phyloP scores from a whole-genome alignment of 2,329 filamentous ascomycete species.

The Neoarthrinium moseri region DNA sequence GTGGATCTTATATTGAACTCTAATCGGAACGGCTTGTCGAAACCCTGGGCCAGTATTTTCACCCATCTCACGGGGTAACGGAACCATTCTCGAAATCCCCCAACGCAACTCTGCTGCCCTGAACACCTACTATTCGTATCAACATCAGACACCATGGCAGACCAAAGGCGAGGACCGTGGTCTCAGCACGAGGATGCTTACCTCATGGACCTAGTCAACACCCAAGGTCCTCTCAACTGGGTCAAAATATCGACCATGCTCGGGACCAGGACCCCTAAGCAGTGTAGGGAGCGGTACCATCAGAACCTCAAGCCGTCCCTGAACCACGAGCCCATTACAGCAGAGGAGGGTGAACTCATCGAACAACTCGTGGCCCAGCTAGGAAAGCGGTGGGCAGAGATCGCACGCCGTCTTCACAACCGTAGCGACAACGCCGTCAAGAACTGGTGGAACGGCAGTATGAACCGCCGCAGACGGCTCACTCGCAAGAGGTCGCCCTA shows the following conservation, averaged over 20 bases:
- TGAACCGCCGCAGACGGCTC: constrained; percentile 71
- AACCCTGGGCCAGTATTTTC: no score
- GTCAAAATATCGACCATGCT: constrained; percentile 79
- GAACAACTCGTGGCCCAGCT: constrained; percentile 73
- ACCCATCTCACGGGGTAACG: no score
- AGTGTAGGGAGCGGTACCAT: constrained; percentile 91
- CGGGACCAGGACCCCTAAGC: constrained; percentile 80
- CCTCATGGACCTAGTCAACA: constrained; percentile 68
- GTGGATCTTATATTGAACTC: no score
- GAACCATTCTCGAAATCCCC: not conserved
- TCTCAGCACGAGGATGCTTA: constrained; percentile 72
- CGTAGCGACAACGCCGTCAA: constrained; percentile 95
- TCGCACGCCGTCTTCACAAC: constrained; percentile 76
- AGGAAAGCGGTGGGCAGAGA: constrained; percentile 92
- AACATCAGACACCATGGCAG: constrained; percentile 8
- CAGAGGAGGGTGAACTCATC: constrained; percentile 70
- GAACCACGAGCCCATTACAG: constrained; percentile 71
- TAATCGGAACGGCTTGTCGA: no score
- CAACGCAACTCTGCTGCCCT: not conserved
- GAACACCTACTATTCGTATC: constrained; percentile 9
- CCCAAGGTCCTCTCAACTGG: constrained; percentile 82
- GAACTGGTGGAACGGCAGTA: constrained; percentile 96
- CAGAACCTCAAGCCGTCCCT: constrained; percentile 83
- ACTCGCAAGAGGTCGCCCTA: constrained; percentile 35
- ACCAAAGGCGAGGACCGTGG: constrained; percentile 70